Base-by-base conservation (phyloP, 1,284 basidiomycete species). In the Pascua guehoae region DNA sequence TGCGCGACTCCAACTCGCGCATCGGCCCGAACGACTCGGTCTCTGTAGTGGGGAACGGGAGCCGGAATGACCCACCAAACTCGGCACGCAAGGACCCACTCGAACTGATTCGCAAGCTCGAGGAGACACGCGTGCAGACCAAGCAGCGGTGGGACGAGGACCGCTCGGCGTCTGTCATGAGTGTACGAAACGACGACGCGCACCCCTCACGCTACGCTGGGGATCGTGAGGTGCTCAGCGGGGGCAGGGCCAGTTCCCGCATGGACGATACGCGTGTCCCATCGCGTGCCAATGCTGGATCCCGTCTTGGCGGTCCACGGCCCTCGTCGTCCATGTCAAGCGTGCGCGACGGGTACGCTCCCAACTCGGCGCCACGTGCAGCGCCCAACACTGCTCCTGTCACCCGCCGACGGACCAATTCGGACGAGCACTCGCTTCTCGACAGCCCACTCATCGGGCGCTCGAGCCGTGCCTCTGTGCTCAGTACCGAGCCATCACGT, bases 111-210 rank as follows among this genome's bases (percentile, higher is more conserved):
- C 62, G 66, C 5, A 57, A 65, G 8, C 62, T 75, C 17, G 73
- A 75, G 57, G 66, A 69, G 57, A 61, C 61, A 42, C 56, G 66
- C 43, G 57, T 53, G 8, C 47, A 66, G 50, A 64, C 67, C 41
- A 71, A 69, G 54, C 56, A 60, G 49, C 64, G 64, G 16, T 75
- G 69, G 74, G 65, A 65, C 45, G 69, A 62, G 56, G 69, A 68
- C 54, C 53, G 62, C 40, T 46, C 49, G 12, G 51, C 58, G 43
- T 51, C 56, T 4, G 51, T 46, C 7, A 44, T 66, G 4, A 32
- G 24, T 32, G 24, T 32, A 7, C 24, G 24, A 3, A 32, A 32
- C 24, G 66, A 65, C 12, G 61, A 64, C 2, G 12, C n/a, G 36
- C 45, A 24, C 15, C 8, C 18, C 17, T 57, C 55, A 12, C 46